These are phyloP conservation scores for Scheffersomyces illinoinensis DNA, from an alignment of 1,139 yeast species.

Conservation along the genomic window DNA sequence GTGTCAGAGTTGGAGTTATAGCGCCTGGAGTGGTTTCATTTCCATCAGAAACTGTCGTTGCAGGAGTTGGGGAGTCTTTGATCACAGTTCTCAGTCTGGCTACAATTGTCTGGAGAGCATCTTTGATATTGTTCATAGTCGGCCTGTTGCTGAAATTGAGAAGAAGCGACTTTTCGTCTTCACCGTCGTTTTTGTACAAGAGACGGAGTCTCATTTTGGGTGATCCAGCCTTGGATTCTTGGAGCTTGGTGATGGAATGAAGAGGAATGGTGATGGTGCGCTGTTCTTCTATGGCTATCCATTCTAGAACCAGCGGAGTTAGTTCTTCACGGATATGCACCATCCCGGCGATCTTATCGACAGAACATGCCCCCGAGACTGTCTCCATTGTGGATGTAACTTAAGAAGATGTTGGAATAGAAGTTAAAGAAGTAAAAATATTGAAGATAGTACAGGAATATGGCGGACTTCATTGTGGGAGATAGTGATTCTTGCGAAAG, in stretches of 20 bases:
- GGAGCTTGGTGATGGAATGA: constrained; percentile 57
- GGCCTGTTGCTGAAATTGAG: constrained; percentile 71
- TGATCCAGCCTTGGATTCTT: constrained; percentile 71
- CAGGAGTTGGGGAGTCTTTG: constrained; percentile 26
- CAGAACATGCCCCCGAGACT: constrained; percentile 66
- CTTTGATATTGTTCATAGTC: constrained; percentile 75
- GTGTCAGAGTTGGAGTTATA: constrained; percentile 19
- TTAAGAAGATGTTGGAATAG: neutral
- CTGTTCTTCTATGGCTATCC: constrained; percentile 70
- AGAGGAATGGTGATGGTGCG: constrained; percentile 50
- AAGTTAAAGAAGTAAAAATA: neutral
- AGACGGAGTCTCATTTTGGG: constrained; percentile 72
- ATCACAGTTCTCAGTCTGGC: constrained; percentile 62
- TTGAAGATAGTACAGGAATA: neutral
- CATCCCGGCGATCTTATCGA: constrained; percentile 68
- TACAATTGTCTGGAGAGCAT: constrained; percentile 67
- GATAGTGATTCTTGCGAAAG: neutral
- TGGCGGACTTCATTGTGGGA: neutral
- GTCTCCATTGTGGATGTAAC: constrained; percentile 23
- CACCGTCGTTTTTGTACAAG: constrained; percentile 41
- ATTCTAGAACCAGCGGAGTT: constrained; percentile 61
- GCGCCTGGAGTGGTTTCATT: constrained; percentile 25
- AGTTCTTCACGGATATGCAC: constrained; percentile 64
- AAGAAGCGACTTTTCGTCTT: constrained; percentile 46
- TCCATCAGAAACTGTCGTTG: constrained; percentile 8